These are phyloP conservation scores for Tylopilus microsporus DNA, from an alignment of 1,284 basidiomycete genomes.

Conservation along the genomic window DNA sequence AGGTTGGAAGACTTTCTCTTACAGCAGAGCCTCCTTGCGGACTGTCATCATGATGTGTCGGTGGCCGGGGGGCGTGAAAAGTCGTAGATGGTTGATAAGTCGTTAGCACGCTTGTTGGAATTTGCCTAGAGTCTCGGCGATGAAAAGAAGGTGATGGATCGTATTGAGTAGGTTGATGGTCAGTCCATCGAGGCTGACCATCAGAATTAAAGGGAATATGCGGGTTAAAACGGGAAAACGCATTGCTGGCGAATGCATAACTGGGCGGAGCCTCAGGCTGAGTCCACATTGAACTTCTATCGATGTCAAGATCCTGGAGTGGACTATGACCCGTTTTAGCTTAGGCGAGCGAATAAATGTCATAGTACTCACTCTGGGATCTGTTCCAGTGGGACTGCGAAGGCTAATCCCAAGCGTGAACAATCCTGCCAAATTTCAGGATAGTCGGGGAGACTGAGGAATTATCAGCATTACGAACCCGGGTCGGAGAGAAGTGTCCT, in stretches of 20 bases:
- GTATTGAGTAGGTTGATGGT: background rate
- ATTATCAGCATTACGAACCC: background rate
- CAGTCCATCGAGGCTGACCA: background rate
- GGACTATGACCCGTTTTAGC: slow-evolving; percentile 9
- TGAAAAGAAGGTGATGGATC: background rate
- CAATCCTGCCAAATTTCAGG: background rate
- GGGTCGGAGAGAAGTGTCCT: background rate
- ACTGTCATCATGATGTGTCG: too few relatives aligned
- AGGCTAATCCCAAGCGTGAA: rapidly evolving
- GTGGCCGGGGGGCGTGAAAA: rapidly evolving
- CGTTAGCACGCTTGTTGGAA: background rate
- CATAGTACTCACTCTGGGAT: slow-evolving; percentile 3
- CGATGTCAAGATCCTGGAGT: background rate
- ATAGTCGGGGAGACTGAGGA: slow-evolving; percentile 1
- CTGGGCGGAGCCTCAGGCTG: background rate
- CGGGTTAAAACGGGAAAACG: rapidly evolving
- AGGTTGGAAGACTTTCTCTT: background rate
- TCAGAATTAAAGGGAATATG: too few relatives aligned
- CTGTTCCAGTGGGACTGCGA: slow-evolving; percentile 8
- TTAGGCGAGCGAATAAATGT: background rate
- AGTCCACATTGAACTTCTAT: background rate
- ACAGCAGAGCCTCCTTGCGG: background rate
- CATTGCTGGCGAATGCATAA: too few relatives aligned
- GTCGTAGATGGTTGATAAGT: background rate
- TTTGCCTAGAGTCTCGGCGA: background rate